Conservation (phyloP, 495 filamentous ascomycete species). For the Penicillium arizonense region DNA sequence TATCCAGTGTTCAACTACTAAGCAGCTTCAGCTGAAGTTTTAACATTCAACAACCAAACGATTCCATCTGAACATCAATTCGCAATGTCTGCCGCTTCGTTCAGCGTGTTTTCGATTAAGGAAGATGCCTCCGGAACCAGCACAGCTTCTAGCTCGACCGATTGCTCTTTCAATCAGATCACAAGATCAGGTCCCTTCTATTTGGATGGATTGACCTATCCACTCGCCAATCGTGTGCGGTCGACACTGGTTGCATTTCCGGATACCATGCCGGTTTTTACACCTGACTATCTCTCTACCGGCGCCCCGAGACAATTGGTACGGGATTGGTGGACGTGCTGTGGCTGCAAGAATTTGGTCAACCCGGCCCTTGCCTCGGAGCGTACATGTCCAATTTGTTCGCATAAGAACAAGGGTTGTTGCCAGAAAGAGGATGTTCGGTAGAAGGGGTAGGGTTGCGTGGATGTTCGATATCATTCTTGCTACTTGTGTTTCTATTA, state of each 20-base stretch:
- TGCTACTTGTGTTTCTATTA: too few species aligned
- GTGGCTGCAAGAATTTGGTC: not conserved
- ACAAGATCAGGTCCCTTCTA: not conserved
- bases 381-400: not conserved
- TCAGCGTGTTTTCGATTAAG: too few species aligned
- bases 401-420: not conserved
- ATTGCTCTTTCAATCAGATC: not conserved
- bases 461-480: too few species aligned
- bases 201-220: too few species aligned
- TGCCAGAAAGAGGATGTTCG: not conserved
- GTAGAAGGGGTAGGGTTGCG: not conserved
- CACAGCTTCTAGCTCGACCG: too few species aligned
- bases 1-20: not conserved
- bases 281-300: not conserved
- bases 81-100: not conserved
- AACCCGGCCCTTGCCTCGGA: constrained; percentile 3
- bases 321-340: constrained; percentile 3
- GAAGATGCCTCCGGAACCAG: not conserved
- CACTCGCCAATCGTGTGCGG: not conserved
- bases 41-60: not conserved
- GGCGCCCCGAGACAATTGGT: not conserved
- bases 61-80: not conserved
- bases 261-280: not conserved
- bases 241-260: not conserved
- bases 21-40: not conserved